Base-by-base conservation (phyloP, 208 protist genomes). In the Acanthamoeba healyi region DNA sequence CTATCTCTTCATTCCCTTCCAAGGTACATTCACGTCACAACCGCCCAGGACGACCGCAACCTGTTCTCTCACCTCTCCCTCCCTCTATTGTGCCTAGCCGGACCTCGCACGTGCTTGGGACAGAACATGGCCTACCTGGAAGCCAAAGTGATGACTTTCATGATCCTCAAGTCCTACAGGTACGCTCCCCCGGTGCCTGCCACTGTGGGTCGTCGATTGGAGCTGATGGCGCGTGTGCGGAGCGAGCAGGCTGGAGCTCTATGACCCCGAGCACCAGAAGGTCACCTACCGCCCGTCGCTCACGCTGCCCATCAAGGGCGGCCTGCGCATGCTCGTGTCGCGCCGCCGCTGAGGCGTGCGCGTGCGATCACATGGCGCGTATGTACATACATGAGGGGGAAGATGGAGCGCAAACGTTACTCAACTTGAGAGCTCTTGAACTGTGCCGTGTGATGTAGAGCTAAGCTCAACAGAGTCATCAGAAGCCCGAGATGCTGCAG, bases 71-170 rank as follows among this genome's bases (percentile, higher is more conserved):
- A 67, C 6, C 63, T 72, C 10, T 9, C 6, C 17, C 24, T 17
- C 65, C 34, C 3, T 44, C 34, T 42, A 2, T 26, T 54, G 9
- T 56, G 3, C 19, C n/a, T n/a, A 84, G 74, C 74, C n/a, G 74
- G 74, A 0, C 74, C 46, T 5, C 56, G 82, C 2, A 90, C 82
- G 1, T 61, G 82, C 38, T 44, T 90, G 49, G 82, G 82, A 10
- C 46, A 90, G 34, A 61, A 61, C 46, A 90, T 90, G 82, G 82
- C 82, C 51, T 90, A 90, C 36, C 56, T 90, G 6, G 82, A 90
- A 42, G 82, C 54, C 29, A 90, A 90, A 54, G 56, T 90, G 82
- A 70, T 90, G 82, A 49, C 56, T 26, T 61, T 49, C 29, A 44
- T 70, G 54, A 67, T 90, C 34, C 82, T 90, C 14, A 61, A 90